Evolutionary conservation across 208 protist species (phyloP).

Genomic region (Leishmania amazonensis): DNA sequence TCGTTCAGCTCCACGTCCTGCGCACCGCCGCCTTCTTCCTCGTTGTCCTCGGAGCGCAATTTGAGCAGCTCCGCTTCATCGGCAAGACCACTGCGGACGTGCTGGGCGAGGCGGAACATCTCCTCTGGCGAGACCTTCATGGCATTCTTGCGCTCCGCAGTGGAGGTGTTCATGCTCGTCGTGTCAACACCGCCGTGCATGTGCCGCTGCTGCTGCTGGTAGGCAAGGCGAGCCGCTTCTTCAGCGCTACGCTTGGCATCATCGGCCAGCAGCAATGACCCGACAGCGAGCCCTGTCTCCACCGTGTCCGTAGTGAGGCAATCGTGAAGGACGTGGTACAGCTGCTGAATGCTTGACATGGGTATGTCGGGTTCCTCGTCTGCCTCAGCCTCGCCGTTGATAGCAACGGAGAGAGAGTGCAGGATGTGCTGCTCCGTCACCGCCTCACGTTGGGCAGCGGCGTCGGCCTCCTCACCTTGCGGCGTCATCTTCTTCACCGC

Average conservation of each 20-base stretch:
- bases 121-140: conserved; percentile 89
- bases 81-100: conserved; percentile 78
- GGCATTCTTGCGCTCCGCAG: conserved; percentile 50
- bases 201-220: conserved; percentile 43
- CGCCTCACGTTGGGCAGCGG: conserved; percentile 13
- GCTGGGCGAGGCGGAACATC: conserved; percentile 86
- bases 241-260: conserved; percentile 53
- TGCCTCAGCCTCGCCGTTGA: conserved; percentile 22
- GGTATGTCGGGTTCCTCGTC: conserved; percentile 52
- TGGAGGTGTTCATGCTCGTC: conserved; percentile 41
- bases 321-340: conserved; percentile 61
- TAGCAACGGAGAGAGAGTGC: conserved; percentile 23
- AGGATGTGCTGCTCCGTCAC: conserved; percentile 28
- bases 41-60: conserved; percentile 68
- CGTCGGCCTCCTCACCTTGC: conserved; percentile 8
- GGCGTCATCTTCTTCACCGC: conserved; percentile 12
- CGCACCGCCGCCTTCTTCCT: conserved; percentile 37
- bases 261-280: conserved; percentile 66
- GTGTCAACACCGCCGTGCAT: conserved; percentile 28
- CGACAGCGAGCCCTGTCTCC: conserved; percentile 53
- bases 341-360: conserved; percentile 45
- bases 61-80: conserved; percentile 83
- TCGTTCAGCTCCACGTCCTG: conserved; percentile 87
- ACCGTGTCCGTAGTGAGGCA: conserved; percentile 40
- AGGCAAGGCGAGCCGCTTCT: conserved; percentile 40